phyloP scores from a whole-genome alignment of 129 eudicot species.

The Centrapalus pauciflorus region DNA sequence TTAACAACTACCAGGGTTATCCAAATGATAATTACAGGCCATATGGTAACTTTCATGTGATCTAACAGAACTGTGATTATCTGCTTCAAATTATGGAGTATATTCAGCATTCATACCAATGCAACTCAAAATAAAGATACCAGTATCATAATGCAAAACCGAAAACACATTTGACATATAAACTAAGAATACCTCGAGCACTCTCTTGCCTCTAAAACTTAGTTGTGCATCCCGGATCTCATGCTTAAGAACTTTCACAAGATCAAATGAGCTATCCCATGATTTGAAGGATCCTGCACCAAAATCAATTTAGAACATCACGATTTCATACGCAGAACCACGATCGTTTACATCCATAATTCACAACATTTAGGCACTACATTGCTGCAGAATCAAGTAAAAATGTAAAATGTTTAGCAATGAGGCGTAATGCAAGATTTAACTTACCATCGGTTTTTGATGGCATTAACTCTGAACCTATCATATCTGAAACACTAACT shows the following conservation, averaged over 20 bases:
- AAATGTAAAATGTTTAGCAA: not conserved
- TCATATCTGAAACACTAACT: slow-evolving; percentile 66
- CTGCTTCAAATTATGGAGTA: not conserved
- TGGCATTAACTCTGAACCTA: slow-evolving; percentile 46
- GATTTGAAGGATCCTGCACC: slow-evolving; percentile 56
- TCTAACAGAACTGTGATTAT: not conserved
- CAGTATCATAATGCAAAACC: slow-evolving; percentile 7
- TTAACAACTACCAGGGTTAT: slow-evolving; percentile 3
- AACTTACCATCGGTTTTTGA: slow-evolving; percentile 70
- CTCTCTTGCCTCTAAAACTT: slow-evolving; percentile 83
- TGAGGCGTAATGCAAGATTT: not conserved
- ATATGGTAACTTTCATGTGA: not conserved
- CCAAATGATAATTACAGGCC: not conserved
- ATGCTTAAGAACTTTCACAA: slow-evolving; percentile 61
- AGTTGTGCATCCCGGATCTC: slow-evolving; percentile 85
- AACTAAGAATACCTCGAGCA: slow-evolving; percentile 51
- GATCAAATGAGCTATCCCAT: slow-evolving; percentile 73
- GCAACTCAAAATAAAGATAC: not conserved
- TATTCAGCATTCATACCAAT: not conserved
- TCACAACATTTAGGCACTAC: not conserved
- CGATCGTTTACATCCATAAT: not conserved
- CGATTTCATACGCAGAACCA: slow-evolving; percentile 1
- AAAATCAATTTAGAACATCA: not conserved
- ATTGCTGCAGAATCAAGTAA: not conserved
- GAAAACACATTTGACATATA: not conserved